Percentiles rank a stretch among this genome's conserved stretches.
Evolutionary conservation across 2,329 filamentous ascomycete species (phyloP).

Genomic region (Periconia sp.): DNA sequence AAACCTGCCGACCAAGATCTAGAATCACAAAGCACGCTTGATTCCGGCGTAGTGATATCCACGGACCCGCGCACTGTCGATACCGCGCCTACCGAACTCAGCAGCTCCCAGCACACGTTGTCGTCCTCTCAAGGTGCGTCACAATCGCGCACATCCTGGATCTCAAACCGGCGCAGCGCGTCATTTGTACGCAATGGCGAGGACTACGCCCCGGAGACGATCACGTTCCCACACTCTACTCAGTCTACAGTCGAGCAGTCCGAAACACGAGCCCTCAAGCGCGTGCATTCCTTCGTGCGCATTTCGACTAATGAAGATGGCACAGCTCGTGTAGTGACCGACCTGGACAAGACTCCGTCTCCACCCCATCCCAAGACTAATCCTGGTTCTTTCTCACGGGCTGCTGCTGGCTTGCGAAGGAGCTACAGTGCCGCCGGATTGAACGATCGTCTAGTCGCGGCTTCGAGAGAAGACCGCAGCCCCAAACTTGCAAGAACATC

Average conservation of each 20-base stretch:
- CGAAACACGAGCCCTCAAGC: conserved; percentile 52
- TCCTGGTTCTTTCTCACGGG: conserved; percentile 47
- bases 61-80: conserved; percentile 10
- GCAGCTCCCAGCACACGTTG: conserved; percentile 38
- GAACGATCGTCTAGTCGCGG: conserved; percentile 41
- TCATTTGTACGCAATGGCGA: conserved; percentile 45
- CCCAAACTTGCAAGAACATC: conserved; percentile 56
- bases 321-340: conserved; percentile 81
- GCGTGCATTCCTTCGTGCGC: conserved; percentile 65
- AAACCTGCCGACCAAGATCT: too few relatives aligned
- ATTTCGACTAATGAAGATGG: conserved; percentile 87
- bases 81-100: conserved; percentile 34
- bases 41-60: conserved; percentile 26
- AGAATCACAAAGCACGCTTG: conserved; percentile 18
- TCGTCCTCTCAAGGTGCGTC: conserved; percentile 38
- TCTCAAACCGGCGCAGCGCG: conserved; percentile 54
- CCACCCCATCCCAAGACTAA: conserved; percentile 62
- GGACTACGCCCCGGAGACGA: conserved; percentile 39
- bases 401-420: conserved; percentile 65
- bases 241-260: conserved; percentile 29
- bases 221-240: conserved; percentile 33
- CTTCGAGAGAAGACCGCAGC: conserved; percentile 33
- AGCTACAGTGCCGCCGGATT: conserved; percentile 70
- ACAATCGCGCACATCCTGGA: conserved; percentile 46
- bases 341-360: conserved; percentile 72